These are phyloP conservation scores for Scorias spongiosa DNA, from an alignment of 2,329 filamentous ascomycete genomes.

Conservation along the genomic window DNA sequence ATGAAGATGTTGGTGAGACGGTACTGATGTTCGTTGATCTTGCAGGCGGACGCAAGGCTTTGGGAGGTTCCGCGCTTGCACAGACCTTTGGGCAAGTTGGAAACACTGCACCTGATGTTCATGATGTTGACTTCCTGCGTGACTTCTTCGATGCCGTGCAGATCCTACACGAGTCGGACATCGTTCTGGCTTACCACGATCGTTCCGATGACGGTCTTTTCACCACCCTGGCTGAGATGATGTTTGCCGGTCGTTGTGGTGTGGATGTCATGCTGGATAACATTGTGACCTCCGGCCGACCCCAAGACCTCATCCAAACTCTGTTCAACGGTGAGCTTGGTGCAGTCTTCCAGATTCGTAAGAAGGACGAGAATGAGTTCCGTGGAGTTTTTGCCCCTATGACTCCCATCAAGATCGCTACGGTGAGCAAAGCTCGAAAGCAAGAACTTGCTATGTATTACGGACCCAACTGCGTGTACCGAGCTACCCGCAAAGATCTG, in stretches of 20 bases:
- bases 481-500: slow-evolving; percentile 53
- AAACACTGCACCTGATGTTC: slow-evolving; percentile 71
- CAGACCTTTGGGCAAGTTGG: slow-evolving; percentile 82
- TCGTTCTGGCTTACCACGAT: slow-evolving; percentile 89
- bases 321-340: slow-evolving; percentile 96
- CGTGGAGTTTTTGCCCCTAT: slow-evolving; percentile 74
- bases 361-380: slow-evolving; percentile 71
- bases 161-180: slow-evolving; percentile 47
- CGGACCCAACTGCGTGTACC: slow-evolving; percentile 51
- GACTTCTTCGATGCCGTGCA: slow-evolving; percentile 85
- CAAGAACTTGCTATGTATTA: slow-evolving; percentile 67
- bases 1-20: slow-evolving; percentile 79
- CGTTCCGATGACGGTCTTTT: slow-evolving; percentile 84
- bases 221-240: slow-evolving; percentile 89
- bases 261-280: slow-evolving; percentile 72
- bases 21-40: slow-evolving; percentile 85
- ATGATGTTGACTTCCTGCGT: slow-evolving; percentile 62
- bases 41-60: slow-evolving; percentile 59
- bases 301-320: slow-evolving; percentile 48
- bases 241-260: slow-evolving; percentile 88
- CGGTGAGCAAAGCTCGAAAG: slow-evolving; percentile 51
- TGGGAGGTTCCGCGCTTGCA: slow-evolving; percentile 82
- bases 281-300: slow-evolving; percentile 45
- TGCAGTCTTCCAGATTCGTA: slow-evolving; percentile 87
- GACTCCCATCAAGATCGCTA: slow-evolving; percentile 70